Evolutionary conservation across 2,329 filamentous ascomycete species (phyloP).

Genomic region (Cercospora citrullina): DNA sequence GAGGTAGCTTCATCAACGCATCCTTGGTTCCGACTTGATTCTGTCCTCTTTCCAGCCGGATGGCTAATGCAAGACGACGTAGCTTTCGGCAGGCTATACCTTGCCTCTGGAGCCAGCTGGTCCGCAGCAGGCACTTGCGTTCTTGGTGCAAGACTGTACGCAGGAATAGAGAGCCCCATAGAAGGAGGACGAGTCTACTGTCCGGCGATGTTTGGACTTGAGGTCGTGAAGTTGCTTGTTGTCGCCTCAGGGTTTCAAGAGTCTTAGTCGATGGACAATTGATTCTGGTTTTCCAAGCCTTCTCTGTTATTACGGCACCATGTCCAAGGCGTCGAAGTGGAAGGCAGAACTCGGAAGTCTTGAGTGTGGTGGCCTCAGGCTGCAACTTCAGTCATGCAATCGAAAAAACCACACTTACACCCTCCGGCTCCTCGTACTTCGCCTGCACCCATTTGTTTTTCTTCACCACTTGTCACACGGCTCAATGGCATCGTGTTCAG

Average conservation of each 20-base stretch:
- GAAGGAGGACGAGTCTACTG: background rate
- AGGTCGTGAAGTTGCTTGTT: too few relatives aligned
- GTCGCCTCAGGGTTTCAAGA: too few relatives aligned
- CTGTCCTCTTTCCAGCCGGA: background rate
- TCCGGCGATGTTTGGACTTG: background rate
- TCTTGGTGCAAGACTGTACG: background rate
- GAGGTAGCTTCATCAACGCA: background rate
- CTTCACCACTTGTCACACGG: background rate
- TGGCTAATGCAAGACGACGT: background rate
- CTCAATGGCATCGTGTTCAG: background rate
- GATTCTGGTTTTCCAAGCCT: background rate
- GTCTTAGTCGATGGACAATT: background rate
- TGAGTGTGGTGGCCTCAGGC: background rate
- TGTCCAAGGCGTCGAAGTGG: background rate
- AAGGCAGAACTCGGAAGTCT: background rate
- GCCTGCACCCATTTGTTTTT: too few relatives aligned
- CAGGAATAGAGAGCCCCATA: background rate
- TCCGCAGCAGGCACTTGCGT: background rate
- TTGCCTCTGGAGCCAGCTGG: background rate
- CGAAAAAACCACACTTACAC: too few relatives aligned
- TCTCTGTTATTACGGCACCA: background rate
- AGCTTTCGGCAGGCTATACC: too few relatives aligned
- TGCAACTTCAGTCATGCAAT: too few relatives aligned
- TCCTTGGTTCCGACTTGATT: background rate
- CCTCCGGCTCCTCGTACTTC: background rate